Conservation (phyloP, 352 stramenopile species). For the Phytophthora fragariae region DNA sequence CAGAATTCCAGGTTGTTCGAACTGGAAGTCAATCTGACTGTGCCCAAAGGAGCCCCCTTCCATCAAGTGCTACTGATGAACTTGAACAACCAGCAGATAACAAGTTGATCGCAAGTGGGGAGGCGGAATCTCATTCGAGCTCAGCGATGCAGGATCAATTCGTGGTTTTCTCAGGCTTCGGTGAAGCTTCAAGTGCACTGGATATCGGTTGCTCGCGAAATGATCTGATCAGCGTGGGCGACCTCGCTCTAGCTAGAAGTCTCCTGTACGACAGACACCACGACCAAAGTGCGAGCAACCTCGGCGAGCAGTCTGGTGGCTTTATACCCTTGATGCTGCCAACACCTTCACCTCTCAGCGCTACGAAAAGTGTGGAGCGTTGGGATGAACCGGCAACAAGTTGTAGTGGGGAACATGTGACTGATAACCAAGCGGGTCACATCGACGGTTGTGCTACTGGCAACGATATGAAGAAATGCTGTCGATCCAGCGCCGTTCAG, state of each 20-base stretch:
- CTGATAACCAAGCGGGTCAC: not conserved
- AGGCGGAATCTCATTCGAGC: not conserved
- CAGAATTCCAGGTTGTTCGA: not conserved
- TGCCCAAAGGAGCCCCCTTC: not conserved
- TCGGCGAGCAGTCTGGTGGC: not conserved
- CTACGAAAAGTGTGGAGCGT: not conserved
- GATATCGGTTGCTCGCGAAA: constrained; percentile 11
- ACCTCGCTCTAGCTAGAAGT: constrained; percentile 25
- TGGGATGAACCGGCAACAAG: not conserved
- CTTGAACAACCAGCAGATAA: not conserved
- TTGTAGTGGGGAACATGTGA: not conserved
- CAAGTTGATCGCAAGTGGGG: not conserved
- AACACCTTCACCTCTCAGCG: not conserved
- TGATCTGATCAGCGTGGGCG: constrained; percentile 36
- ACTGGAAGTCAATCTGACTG: not conserved
- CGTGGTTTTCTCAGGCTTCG: constrained; percentile 17
- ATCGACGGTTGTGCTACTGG: not conserved
- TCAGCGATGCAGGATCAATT: constrained; percentile 5
- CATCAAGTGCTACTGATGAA: not conserved
- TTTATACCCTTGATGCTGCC: constrained; percentile 20
- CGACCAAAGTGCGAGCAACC: not conserved
- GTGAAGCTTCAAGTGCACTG: not conserved
- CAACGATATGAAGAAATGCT: not conserved
- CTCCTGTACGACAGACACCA: constrained; percentile 14
- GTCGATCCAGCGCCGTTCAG: not conserved